Base-by-base conservation (phyloP, 2,329 filamentous ascomycete genomes). In the Aspergillus sp. region DNA sequence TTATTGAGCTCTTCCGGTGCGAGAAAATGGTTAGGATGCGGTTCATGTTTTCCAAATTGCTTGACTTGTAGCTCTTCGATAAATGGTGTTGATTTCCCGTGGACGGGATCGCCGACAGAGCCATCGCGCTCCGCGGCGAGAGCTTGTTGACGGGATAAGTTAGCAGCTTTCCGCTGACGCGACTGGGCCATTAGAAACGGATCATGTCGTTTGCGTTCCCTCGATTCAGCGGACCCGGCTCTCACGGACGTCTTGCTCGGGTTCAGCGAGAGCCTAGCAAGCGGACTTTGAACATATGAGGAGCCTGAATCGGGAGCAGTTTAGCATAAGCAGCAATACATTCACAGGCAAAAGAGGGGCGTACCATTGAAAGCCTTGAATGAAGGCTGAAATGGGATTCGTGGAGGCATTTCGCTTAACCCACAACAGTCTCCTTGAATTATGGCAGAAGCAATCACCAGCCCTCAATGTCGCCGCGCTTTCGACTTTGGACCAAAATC, bases 151-250 rank as follows among this genome's bases (percentile, higher is more conserved):
- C 91, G 86, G 68, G 89, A 84, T 45, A 93, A 73, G 71, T 96
- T 96, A 64, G 89, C 90, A 11, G 89, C 86, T 75, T 93, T 96
- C 61, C 91, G 88, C 71, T 92, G 90, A 68, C 89, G 85, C 32
- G 90, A 87, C 75, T 96, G 91, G 3, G 89, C 89, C 75, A 89
- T 85, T 58, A 88, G 82, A 71, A 96, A 97, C 0, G 92, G 92
- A 67, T 98, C 91, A 70, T 89, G 86, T 58, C 83, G 84, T 61
- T 84, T 81, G 59, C 84, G 83, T 71, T 86, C 86, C 76, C 84
- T 84, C 64, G 89, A 84, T 64, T 85, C 81, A 51, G 78, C 77
- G 39, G 85, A 85, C 20, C 87, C 85, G 49, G 89, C 88, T 61
- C 85, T 84, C 64, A 90, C 85, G 65, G 82, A 81, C 53, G 67